Base-by-base conservation (phyloP, 345 rosid species). In the Citropsis articulata region DNA sequence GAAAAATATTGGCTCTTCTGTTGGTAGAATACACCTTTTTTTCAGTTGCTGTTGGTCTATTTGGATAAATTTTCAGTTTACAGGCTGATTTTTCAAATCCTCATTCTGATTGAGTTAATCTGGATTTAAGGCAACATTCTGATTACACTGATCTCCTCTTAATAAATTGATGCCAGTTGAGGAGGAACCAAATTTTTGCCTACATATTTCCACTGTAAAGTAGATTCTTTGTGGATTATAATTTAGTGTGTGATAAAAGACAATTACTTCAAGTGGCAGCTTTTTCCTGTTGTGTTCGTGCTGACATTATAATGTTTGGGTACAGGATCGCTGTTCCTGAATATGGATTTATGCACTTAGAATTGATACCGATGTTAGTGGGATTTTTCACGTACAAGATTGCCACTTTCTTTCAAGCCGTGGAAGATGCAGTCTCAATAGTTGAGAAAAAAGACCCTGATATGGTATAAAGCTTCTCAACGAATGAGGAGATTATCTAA, bases 331-430 rank as follows among this genome's bases (percentile, higher is more conserved):
- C 89, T 77, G 98, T 90, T 81, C 99, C 98, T 4, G 89, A 93
- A 77, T 95, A 91, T 42, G 98, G 98, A 55, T 67, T 31, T 38
- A 83, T 95, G 92, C 97, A 84, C 59, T 82, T 95, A 73, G 90
- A 95, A 70, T 82, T 93, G 91, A 92, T 95, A 73, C 98, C 98
- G 1, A 93, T 93, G 94, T 80, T 95, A 74, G 97, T 95, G 63
- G 98, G 98, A 36, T 92, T 95, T 67, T 95, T 95, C 84, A 93
- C 98, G 36, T 93, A 95, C 86, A 95, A 95, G 86, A 85, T 93
- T 28, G 99, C 97, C 10, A 95, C 99, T 30, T 93, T 95, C 70
- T 72, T 83, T 81, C 98, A 93, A 91, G 98, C 97, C 55, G 40
- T 93, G 75, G 97, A 95, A 74, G 96, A 87, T 2, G 90, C 93